Evolutionary conservation across 495 filamentous ascomycete genomes (phyloP).

Genomic region (Daldinia decipiens): DNA sequence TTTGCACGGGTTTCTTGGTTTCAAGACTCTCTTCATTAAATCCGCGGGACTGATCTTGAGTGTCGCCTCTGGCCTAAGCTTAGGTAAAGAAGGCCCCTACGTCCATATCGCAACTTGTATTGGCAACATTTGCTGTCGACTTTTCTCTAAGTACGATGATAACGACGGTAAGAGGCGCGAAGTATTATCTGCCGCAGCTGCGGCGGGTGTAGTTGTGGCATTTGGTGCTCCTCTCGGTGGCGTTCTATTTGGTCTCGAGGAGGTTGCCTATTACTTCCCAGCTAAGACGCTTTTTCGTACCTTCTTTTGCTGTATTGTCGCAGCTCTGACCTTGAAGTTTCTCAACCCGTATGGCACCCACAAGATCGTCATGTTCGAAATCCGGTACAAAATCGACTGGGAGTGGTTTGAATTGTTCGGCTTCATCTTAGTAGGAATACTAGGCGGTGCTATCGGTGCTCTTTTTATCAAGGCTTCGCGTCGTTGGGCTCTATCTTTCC

Average conservation of each 20-base stretch:
- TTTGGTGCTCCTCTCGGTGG: slow-evolving; percentile 97
- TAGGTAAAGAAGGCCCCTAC: slow-evolving; percentile 97
- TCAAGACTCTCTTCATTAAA: slow-evolving; percentile 90
- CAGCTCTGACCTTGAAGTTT: slow-evolving; percentile 90
- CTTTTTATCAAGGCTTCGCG: slow-evolving; percentile 96
- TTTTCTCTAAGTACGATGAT: slow-evolving; percentile 91
- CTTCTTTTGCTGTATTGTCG: slow-evolving; percentile 97
- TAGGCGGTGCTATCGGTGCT: slow-evolving; percentile 86
- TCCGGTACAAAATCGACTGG: slow-evolving; percentile 94
- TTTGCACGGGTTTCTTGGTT: slow-evolving; percentile 91
- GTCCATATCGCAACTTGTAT: slow-evolving; percentile 97
- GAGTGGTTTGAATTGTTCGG: slow-evolving; percentile 87
- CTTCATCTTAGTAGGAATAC: slow-evolving; percentile 84
- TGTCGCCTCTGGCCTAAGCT: slow-evolving; percentile 89
- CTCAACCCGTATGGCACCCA: slow-evolving; percentile 95
- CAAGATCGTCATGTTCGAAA: slow-evolving; percentile 96
- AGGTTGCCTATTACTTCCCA: slow-evolving; percentile 97
- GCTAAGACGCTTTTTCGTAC: slow-evolving; percentile 98
- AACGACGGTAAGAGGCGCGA: slow-evolving; percentile 92
- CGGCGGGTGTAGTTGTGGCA: slow-evolving; percentile 94
- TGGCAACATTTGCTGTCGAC: slow-evolving; percentile 91
- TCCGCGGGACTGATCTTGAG: slow-evolving; percentile 84
- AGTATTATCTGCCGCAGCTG: slow-evolving; percentile 91
- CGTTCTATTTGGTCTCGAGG: slow-evolving; percentile 96
- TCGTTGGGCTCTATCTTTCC: slow-evolving; percentile 88